Base-by-base conservation (phyloP, 148 eudicot genomes). In the Fallopia convolvulus region DNA sequence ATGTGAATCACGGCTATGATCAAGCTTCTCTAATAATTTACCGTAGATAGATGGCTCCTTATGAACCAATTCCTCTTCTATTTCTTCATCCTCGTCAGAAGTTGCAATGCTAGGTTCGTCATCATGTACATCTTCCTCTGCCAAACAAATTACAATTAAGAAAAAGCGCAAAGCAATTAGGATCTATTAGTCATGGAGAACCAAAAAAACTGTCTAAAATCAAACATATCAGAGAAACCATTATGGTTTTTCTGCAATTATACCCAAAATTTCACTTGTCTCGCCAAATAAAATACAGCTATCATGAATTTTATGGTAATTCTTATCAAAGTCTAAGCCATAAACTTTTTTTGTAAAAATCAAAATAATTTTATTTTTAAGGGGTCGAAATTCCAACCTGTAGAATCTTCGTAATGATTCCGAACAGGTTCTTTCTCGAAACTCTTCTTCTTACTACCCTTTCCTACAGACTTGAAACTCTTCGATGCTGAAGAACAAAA, bases 31-130 rank as follows among this genome's bases (percentile, higher is more conserved):
- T 26, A 92, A 78, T 79, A 92, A 84, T 63, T 81, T 81, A 81
- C 89, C 88, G 78, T 86, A 90, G 75, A 72, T 76, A 33, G 90
- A 70, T 50, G 92, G 88, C 80, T 90, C 92, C 71, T 81, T 86
- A 41, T 42, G 74, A 77, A 74, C 70, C 50, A 60, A 75, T 21
- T 77, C 75, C 61, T 83, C 82, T 66, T 77, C 89, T 4, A 73
- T 78, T 13, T 70, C 84, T 74, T 79, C 89, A 20, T 74, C 90
- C 39, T 81, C 85, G 33, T 81, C 84, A 30, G 63, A 52, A 52
- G 44, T 33, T 52, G 46, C 15, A 0, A 23, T 33, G 77, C 46
- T 56, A 14, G 39, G 76, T 48, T n/a, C 5, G 18, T n/a, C 40
- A 12, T 75, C 77, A 20, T 75, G 39, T 55, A 56, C 20, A 56